A percentile compares a stretch with the other conserved stretches of the same genome.
Evolutionary conservation across 768 basidiomycete genomes (phyloP).

Genomic region (Phaffia tasmanica): DNA sequence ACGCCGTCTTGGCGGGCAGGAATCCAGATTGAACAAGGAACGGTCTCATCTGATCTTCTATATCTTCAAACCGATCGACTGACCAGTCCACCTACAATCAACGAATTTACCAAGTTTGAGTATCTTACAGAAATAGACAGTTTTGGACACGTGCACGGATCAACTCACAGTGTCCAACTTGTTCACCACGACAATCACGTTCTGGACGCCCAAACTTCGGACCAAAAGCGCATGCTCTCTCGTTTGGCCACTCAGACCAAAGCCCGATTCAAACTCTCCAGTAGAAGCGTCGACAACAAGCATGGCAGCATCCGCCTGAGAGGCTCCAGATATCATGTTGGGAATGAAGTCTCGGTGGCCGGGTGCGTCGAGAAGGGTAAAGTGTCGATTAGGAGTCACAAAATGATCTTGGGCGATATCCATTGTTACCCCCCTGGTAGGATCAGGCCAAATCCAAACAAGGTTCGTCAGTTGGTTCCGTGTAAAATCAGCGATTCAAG

Average conservation of each 20-base stretch:
- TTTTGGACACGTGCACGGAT: neutral
- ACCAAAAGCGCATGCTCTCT: slow-evolving; percentile 87
- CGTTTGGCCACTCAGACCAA: slow-evolving; percentile 87
- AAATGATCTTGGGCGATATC: slow-evolving; percentile 75
- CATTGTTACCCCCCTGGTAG: slow-evolving; percentile 84
- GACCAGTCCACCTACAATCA: slow-evolving; percentile 69
- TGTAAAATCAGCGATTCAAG: neutral
- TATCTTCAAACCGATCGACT: slow-evolving; percentile 70
- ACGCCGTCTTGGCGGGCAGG: slow-evolving; percentile 60
- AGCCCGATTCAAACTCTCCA: slow-evolving; percentile 94
- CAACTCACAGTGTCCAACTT: slow-evolving; percentile 74
- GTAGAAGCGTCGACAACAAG: slow-evolving; percentile 81
- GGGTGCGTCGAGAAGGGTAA: slow-evolving; percentile 93
- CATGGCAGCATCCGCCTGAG: slow-evolving; percentile 89
- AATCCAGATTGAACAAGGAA: slow-evolving; percentile 87
- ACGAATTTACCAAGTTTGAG: neutral
- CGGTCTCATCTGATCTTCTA: slow-evolving; percentile 57
- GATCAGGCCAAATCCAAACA: neutral
- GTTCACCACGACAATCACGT: slow-evolving; percentile 85
- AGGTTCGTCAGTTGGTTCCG: neutral
- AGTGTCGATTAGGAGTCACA: slow-evolving; percentile 58
- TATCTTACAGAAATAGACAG: neutral
- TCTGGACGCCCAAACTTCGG: slow-evolving; percentile 78
- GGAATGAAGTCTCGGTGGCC: slow-evolving; percentile 97
- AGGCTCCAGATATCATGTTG: slow-evolving; percentile 98